Conservation (phyloP, 2,329 filamentous ascomycete genomes). For the Diplodia corticola region DNA sequence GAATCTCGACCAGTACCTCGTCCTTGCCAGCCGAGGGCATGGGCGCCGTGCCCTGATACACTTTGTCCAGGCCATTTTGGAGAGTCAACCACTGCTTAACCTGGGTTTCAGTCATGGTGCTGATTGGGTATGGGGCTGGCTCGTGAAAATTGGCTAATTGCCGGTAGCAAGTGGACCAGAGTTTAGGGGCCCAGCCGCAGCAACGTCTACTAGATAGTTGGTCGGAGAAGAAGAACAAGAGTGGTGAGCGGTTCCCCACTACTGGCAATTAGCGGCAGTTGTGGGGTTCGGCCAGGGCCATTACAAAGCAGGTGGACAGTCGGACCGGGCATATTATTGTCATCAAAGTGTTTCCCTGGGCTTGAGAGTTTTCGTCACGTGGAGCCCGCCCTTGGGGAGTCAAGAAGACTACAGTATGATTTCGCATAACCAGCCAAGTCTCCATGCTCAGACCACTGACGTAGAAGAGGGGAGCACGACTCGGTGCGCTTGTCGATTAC, state of each 20-base stretch:
- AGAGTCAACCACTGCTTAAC: conserved; percentile 46
- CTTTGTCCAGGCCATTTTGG: conserved; percentile 46
- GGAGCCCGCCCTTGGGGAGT: not conserved
- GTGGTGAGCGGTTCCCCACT: not conserved
- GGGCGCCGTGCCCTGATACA: conserved; percentile 26
- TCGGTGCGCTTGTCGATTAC: not conserved
- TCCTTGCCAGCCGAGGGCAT: conserved; percentile 29
- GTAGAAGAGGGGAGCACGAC: not conserved
- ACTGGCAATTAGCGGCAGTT: not conserved
- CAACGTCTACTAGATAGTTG: not conserved
- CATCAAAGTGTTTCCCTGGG: not conserved
- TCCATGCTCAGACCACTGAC: not conserved
- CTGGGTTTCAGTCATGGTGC: conserved; percentile 26
- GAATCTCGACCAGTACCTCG: conserved; percentile 54
- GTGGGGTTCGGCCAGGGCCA: conserved; percentile 11
- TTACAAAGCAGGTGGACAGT: conserved; percentile 16
- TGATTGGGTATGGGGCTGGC: not conserved
- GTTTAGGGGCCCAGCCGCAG: not conserved
- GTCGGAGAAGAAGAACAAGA: not conserved
- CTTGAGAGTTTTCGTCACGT: not conserved
- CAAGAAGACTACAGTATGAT: not conserved
- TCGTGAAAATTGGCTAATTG: not conserved
- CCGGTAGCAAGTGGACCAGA: not conserved
- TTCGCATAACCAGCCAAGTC: not conserved
- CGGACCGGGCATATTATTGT: conserved; percentile 1